Evolutionary conservation across 2,329 filamentous ascomycete species (phyloP), one percentile per base, ranked within the genome.

Genomic region (Anthostomella pinea): DNA sequence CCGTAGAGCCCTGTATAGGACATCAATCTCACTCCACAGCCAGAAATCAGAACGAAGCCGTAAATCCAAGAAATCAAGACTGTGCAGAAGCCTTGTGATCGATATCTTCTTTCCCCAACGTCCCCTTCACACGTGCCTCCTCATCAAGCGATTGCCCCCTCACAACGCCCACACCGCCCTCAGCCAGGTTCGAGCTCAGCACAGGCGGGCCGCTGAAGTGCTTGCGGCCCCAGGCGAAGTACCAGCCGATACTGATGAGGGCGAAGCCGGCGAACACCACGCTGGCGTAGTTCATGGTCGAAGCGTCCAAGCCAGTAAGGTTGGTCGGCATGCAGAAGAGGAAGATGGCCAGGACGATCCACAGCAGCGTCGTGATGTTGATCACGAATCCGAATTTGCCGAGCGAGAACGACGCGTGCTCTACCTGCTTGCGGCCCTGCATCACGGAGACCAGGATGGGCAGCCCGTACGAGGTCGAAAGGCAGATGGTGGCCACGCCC

Each of bases 401-500:
- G 0, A 90, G 73, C 0, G 81, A 82, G 56, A 76, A 90, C 0
- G 75, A 71, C 0, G 83, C 85, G 49, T 80, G 63, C 33, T 70
- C 68, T n/a, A 89, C 76, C 22, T 78, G 72, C 34, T 75, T 70
- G n/a, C 86, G 75, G 8, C 80, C 73, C 11, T 82, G 76, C 2
- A 88, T 50, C 3, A 90, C 64, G 8, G 74, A 83, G 39, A 90
- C 81, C 8, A 88, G 63, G 36, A 90, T 87, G 0, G 86, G 86
- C 11, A 88, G 71, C 10, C 81, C 84, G 58, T 90, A 90, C 0
- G 83, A 87, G 4, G 81, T 79, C 1, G 79, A 83, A 0, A 90
- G 73, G 47, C 84, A 88, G 56, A 90, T 88, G 4, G 85, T 89
- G 1, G 85, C 85, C 1, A 88, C 84, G 18, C 85, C 84, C 0